Base-by-base conservation (phyloP, 768 basidiomycete species). In the Thelephora aurantiotincta region DNA sequence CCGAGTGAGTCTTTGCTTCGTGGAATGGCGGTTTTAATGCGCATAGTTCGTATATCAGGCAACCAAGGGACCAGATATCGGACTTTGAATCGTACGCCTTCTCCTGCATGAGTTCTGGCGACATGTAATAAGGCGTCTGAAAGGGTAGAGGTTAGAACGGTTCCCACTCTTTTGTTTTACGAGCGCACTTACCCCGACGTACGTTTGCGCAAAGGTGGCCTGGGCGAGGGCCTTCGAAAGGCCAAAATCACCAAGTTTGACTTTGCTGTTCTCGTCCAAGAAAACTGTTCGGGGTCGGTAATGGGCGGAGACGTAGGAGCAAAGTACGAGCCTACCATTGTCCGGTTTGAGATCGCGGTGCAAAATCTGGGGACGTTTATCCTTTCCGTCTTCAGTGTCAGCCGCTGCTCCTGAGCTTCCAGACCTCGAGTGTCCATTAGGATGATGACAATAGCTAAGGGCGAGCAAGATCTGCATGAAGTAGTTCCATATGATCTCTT, bases 51-150 rank as follows among this genome's bases (percentile, higher is more conserved):
- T 88, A 98, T 20, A 97, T 88, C 26, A 98, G 73, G 65, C 96
- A 99, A 1, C 96, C 96, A 23, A 98, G 72, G 3, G 90, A 93
- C 96, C 96, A 99, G 43, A 99, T 97, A 58, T 99, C 96, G 0
- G 88, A 91, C 66, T 98, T 99, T 6, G 89, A 84, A 65, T 97
- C 96, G 64, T 99, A 99, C 2, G 89, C 78, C 60, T 89, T 92
- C 60, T 98, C 94, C 67, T 88, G 89, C 77, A 97, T 90, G 33
- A 98, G 74, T 63, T 99, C 94, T 0, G 96, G 96, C 1, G 92
- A 96, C 96, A 99, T 98, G 68, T 99, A 98, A 61, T 98, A 93
- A 2, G 96, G 96, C 2, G 96, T 99, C 92, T 97, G 56, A n/a
- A 13, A 16, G 18, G 22, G 12, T 4, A 14, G 38, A 22, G 18